These are phyloP conservation scores for Coccomyxa subellipsoidea DNA, from an alignment of 163 green algal species.

Conservation along the genomic window DNA sequence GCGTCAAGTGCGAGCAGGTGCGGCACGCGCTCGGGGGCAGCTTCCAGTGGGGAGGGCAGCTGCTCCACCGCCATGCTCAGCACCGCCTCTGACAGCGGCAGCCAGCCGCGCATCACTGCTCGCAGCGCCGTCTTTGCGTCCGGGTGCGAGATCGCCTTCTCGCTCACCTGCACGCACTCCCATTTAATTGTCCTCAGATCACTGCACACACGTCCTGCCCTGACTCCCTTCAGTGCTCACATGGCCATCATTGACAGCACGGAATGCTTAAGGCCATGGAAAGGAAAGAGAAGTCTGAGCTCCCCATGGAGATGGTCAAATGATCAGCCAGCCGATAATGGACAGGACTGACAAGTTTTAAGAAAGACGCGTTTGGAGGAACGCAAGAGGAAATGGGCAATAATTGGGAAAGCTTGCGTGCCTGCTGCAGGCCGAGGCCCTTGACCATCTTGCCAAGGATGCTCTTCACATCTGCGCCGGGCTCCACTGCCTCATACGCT, in stretches of 20 bases:
- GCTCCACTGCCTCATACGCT: conserved; percentile 46
- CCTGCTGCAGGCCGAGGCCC: background rate
- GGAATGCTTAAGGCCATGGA: too few relatives aligned
- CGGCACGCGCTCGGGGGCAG: conserved; percentile 53
- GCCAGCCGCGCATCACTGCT: conserved; percentile 78
- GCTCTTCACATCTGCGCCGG: conserved; percentile 17
- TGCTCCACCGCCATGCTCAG: conserved; percentile 80
- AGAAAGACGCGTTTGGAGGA: too few relatives aligned
- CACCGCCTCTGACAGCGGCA: conserved; percentile 81
- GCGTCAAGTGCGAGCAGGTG: conserved; percentile 57
- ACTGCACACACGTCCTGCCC: background rate
- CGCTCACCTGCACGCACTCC: conserved; percentile 29
- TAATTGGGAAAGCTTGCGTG: too few relatives aligned
- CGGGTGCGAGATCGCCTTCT: conserved; percentile 45
- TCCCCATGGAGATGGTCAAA: too few relatives aligned
- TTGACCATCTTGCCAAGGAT: conserved; percentile 57
- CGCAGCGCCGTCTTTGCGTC: conserved; percentile 51
- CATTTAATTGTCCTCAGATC: background rate
- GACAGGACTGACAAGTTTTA: too few relatives aligned
- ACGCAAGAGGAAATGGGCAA: too few relatives aligned
- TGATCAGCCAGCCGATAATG: too few relatives aligned
- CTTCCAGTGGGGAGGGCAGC: conserved; percentile 71
- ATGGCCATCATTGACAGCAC: too few relatives aligned
- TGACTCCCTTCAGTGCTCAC: too few relatives aligned
- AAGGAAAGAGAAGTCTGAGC: too few relatives aligned